These are phyloP conservation scores for Boletus smithii DNA, from an alignment of 1,284 basidiomycete genomes.

Conservation along the genomic window DNA sequence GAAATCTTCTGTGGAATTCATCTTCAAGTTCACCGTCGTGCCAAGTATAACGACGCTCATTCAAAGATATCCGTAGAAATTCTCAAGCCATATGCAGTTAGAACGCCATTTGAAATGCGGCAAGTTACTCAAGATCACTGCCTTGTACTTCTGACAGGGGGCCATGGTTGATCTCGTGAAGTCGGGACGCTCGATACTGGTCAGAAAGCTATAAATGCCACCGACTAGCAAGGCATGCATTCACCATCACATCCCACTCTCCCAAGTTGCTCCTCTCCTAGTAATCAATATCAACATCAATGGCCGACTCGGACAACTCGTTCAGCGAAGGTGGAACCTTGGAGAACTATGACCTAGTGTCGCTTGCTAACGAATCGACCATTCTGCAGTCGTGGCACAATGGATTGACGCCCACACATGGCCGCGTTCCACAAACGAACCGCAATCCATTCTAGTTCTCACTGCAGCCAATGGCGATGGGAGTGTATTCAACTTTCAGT, in stretches of 20 bases:
- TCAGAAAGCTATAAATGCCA: neutral
- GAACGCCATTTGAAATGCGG: no score
- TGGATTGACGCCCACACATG: neutral
- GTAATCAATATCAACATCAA: neutral
- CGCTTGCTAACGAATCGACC: neutral
- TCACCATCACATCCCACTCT: neutral
- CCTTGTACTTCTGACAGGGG: no score
- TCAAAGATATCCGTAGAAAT: no score
- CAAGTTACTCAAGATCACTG: no score
- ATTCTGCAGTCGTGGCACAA: neutral
- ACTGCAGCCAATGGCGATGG: neutral
- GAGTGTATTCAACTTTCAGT: neutral
- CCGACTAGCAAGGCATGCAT: no score
- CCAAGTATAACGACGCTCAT: no score
- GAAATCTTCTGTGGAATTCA: no score
- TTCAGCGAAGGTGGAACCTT: neutral
- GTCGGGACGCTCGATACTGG: neutral
- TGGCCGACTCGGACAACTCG: neutral
- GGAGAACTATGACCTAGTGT: no score
- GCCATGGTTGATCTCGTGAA: no score
- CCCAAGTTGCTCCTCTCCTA: no score
- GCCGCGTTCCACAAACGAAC: neutral
- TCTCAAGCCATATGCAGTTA: no score
- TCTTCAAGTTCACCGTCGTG: no score
- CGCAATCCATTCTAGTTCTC: neutral